Conservation (phyloP, 192 early-diverging fungal species). For the Mortierella hygrophila region DNA sequence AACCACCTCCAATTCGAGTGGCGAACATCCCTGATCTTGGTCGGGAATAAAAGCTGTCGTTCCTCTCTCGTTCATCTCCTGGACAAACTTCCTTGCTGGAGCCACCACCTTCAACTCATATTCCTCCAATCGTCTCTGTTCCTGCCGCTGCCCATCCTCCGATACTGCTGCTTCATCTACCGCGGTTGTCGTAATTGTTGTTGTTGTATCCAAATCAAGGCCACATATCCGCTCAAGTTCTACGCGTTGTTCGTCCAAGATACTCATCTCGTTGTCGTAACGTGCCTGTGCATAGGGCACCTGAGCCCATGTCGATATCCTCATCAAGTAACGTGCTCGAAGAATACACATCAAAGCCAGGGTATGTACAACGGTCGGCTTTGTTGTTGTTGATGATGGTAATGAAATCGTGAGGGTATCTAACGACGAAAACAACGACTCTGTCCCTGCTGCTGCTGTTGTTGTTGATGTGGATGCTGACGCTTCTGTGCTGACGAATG, state of each 20-base stretch:
- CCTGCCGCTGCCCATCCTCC: background rate
- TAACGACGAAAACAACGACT: background rate
- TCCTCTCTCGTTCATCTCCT: background rate
- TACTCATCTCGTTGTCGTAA: conserved; percentile 24
- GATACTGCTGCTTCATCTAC: background rate
- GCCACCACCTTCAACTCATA: conserved; percentile 24
- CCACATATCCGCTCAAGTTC: conserved; percentile 13
- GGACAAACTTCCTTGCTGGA: conserved; percentile 11
- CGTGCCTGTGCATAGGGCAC: conserved; percentile 31
- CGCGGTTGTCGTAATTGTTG: background rate
- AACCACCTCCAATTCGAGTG: conserved; percentile 20
- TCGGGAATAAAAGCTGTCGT: background rate
- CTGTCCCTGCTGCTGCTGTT: background rate
- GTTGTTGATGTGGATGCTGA: background rate
- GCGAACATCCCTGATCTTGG: background rate
- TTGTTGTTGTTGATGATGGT: conserved; percentile 4
- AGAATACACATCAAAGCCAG: conserved; percentile 39
- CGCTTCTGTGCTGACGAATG: background rate
- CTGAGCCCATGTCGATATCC: conserved; percentile 28
- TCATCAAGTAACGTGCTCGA: conserved; percentile 39
- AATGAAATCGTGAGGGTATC: background rate
- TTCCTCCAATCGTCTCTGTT: conserved; percentile 6
- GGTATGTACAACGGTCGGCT: background rate
- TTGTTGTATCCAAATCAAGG: background rate
- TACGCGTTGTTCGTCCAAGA: background rate